These are phyloP conservation scores for Boletellus deceptivus DNA, from an alignment of 1,284 basidiomycete species.

Conservation along the genomic window DNA sequence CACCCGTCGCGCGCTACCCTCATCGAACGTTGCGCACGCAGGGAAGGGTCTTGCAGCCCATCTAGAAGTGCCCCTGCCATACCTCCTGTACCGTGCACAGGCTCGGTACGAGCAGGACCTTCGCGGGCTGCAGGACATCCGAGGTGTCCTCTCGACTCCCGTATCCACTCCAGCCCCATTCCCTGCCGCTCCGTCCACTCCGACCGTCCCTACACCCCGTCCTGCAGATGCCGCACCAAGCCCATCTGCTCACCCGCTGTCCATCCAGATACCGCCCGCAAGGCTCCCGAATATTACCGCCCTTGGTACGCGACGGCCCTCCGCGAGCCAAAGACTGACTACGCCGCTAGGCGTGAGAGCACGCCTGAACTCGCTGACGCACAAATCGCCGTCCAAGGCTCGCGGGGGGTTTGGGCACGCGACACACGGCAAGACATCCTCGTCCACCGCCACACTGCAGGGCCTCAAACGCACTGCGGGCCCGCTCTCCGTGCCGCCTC, in stretches of 20 bases:
- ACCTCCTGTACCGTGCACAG: slow-evolving; percentile 76
- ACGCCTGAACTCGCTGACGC: slow-evolving; percentile 63
- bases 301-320: slow-evolving; percentile 23
- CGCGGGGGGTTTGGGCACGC: slow-evolving; percentile 15
- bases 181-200: slow-evolving; percentile 24
- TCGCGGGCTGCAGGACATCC: slow-evolving; percentile 67
- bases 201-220: slow-evolving; percentile 24
- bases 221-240: slow-evolving; percentile 13
- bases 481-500: slow-evolving; percentile 31
- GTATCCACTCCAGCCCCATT: slow-evolving; percentile 6
- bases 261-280: slow-evolving; percentile 32
- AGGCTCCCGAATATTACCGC: slow-evolving; percentile 11
- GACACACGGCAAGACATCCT: slow-evolving; percentile 51
- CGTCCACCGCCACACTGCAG: slow-evolving; percentile 67
- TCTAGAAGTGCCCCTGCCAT: slow-evolving; percentile 74
- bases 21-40: slow-evolving; percentile 27
- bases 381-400: slow-evolving; percentile 34
- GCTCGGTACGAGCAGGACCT: slow-evolving; percentile 79
- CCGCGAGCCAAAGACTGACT: slow-evolving; percentile 40
- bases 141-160: slow-evolving; percentile 45
- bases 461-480: slow-evolving; percentile 35
- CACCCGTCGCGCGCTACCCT: background rate
- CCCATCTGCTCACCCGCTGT: slow-evolving; percentile 31
- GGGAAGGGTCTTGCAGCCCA: slow-evolving; percentile 80
- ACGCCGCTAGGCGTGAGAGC: slow-evolving; percentile 64